A percentile compares a stretch with the other conserved stretches of the same genome.
phyloP scores from a whole-genome alignment of 148 eudicot species.

The Selenicereus undatus region DNA sequence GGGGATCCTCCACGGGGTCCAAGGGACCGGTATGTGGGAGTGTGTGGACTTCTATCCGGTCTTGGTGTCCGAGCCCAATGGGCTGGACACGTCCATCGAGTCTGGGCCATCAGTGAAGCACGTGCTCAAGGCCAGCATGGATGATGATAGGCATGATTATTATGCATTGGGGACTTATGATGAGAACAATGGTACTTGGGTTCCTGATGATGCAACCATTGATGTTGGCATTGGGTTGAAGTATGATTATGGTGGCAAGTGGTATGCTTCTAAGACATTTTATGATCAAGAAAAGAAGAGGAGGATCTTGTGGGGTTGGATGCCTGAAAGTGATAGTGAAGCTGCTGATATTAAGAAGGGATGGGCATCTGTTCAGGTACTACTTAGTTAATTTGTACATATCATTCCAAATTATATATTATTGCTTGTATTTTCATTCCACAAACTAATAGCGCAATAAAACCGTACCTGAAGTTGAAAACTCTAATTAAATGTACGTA shows the following conservation, averaged over 20 bases:
- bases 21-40: slow-evolving; percentile 93
- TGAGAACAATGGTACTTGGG: slow-evolving; percentile 41
- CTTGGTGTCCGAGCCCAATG: slow-evolving; percentile 37
- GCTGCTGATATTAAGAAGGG: slow-evolving; percentile 60
- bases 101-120: slow-evolving; percentile 58
- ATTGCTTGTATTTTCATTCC: too few relatives aligned
- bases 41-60: slow-evolving; percentile 87
- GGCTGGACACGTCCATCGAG: slow-evolving; percentile 60
- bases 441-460: too few relatives aligned
- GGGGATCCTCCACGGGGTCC: slow-evolving; percentile 46
- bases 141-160: slow-evolving; percentile 66
- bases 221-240: slow-evolving; percentile 71
- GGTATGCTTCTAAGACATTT: slow-evolving; percentile 78
- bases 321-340: slow-evolving; percentile 57
- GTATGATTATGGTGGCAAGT: slow-evolving; percentile 62
- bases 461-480: too few relatives aligned
- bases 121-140: slow-evolving; percentile 69
- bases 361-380: slow-evolving; percentile 80
- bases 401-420: background rate
- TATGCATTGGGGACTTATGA: slow-evolving; percentile 66
- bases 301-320: slow-evolving; percentile 78
- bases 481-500: too few relatives aligned
- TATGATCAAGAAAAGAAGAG: slow-evolving; percentile 60
- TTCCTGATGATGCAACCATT: slow-evolving; percentile 48
- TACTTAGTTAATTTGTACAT: background rate